Percentiles rank a stretch among this genome's conserved stretches.
Evolutionary conservation across 495 filamentous ascomycete genomes (phyloP).

Genomic region (Aspergillus sparsus): DNA sequence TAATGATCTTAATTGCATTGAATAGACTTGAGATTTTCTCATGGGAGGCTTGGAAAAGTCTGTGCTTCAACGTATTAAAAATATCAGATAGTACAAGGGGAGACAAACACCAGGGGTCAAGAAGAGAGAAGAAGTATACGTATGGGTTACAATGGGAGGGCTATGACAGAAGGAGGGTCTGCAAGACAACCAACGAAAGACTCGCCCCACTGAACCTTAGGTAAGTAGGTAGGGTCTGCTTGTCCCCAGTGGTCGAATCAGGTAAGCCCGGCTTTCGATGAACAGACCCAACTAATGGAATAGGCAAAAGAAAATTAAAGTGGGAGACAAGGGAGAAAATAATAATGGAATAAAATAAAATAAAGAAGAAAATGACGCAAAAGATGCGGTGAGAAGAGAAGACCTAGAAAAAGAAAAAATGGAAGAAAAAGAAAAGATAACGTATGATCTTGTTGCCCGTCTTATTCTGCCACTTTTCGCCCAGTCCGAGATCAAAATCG

Average conservation of each 20-base stretch:
- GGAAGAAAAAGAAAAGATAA: constrained; percentile 18
- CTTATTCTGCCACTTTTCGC: constrained; percentile 2
- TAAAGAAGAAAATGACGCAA: constrained; percentile 18
- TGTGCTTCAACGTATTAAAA: no score
- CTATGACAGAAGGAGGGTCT: not conserved
- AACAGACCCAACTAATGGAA: no score
- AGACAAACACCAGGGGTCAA: no score
- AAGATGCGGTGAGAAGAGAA: constrained; percentile 28
- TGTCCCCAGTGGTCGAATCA: constrained; percentile 8
- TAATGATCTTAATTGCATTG: no score
- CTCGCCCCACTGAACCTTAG: not conserved
- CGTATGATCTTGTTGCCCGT: constrained; percentile 9
- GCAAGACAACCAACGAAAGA: not conserved
- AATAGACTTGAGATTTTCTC: no score
- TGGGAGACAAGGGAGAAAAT: not conserved
- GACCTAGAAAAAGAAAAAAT: constrained; percentile 23
- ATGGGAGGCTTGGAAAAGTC: no score
- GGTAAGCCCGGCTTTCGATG: not conserved
- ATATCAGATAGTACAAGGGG: not conserved
- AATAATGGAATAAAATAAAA: constrained; percentile 1
- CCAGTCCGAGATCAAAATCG: not conserved
- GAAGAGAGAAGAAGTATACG: not conserved
- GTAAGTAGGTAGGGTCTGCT: not conserved
- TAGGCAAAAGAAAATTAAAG: constrained; percentile 5
- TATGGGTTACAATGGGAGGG: constrained; percentile 10